Evolutionary conservation across 257 asterid species (phyloP), one percentile per base, ranked within the genome.

Genomic region (Plectranthus barbatus): DNA sequence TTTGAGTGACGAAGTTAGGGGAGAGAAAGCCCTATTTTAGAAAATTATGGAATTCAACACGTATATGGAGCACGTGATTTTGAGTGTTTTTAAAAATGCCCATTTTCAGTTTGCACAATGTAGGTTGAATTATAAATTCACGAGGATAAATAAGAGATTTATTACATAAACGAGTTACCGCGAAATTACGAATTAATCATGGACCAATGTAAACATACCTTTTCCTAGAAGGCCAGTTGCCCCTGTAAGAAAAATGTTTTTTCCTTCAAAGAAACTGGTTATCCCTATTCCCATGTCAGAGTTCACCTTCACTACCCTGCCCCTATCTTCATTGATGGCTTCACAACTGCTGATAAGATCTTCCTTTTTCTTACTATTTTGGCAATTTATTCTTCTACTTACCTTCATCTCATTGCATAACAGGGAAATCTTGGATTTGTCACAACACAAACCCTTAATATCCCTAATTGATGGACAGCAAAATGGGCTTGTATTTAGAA

Each of bases 191-290:
- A n/a, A n/a, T n/a, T n/a, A n/a, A n/a, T n/a, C n/a, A n/a, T n/a
- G n/a, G n/a, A n/a, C n/a, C n/a, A n/a, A n/a, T n/a, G n/a, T 41
- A 14, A 7, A 18, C 39, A 42, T 55, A 75, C 88, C 92, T 82
- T 84, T 84, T n/a, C 80, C 92, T 5, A 84, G 72, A 23, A 82
- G 79, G 4, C 92, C 89, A 1, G 85, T 80, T 1, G 76, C 80
- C 48, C 92, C 92, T 0, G 89, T 82, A 1, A 85, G 53, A 19
- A 85, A 61, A 52, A 82, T 74, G 4, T 72, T 77, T 47, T 82
- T 85, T 17, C 82, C 86, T 52, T 71, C 45, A 6, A 76, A 76
- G 62, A 72, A 80, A 0, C 52, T 50, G 42, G 58, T 26, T 51
- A 85, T 80, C 15, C 88, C 92, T 24, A 84, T 77, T 4, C 88